phyloP scores from a whole-genome alignment of 768 basidiomycete genomes.

The Sporobolomyces pararoseus region DNA sequence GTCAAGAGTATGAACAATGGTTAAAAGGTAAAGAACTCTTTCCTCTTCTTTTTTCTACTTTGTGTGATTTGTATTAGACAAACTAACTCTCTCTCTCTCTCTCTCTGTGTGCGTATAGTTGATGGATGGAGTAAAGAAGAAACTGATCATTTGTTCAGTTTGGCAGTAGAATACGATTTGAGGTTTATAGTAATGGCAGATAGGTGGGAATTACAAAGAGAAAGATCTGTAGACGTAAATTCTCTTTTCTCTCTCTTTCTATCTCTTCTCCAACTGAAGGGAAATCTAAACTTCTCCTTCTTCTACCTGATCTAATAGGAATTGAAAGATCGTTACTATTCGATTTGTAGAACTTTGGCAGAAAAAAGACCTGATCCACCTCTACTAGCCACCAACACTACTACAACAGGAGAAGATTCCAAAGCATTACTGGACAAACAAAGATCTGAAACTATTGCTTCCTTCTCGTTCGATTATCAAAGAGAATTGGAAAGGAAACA shows the following conservation, averaged over 20 bases:
- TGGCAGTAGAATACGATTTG: constrained; percentile 75
- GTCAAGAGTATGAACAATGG: constrained; percentile 79
- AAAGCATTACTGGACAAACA: constrained; percentile 21
- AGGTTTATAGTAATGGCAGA: constrained; percentile 88
- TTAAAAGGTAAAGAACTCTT: constrained; percentile 60
- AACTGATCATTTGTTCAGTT: constrained; percentile 81
- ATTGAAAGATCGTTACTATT: constrained; percentile 82
- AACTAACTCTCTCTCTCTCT: too few relatives aligned
- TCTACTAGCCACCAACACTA: too few relatives aligned
- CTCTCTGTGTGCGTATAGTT: too few relatives aligned
- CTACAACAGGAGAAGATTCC: not conserved
- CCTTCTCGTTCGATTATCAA: constrained; percentile 67
- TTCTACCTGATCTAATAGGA: constrained; percentile 6
- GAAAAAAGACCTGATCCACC: constrained; percentile 52
- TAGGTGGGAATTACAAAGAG: constrained; percentile 71
- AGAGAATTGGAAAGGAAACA: constrained; percentile 83
- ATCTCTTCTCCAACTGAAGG: not conserved
- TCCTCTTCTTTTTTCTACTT: too few relatives aligned
- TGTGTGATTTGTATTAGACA: too few relatives aligned
- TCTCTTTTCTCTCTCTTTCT: not conserved
- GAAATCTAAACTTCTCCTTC: not conserved
- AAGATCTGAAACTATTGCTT: constrained; percentile 9
- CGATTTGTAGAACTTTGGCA: constrained; percentile 80
- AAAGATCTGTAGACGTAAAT: constrained; percentile 47
- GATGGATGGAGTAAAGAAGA: constrained; percentile 86